Percentiles rank a stretch among this genome's conserved stretches.
Conservation (phyloP, 805 yeast genomes). For the Yamadazyma sp. region DNA sequence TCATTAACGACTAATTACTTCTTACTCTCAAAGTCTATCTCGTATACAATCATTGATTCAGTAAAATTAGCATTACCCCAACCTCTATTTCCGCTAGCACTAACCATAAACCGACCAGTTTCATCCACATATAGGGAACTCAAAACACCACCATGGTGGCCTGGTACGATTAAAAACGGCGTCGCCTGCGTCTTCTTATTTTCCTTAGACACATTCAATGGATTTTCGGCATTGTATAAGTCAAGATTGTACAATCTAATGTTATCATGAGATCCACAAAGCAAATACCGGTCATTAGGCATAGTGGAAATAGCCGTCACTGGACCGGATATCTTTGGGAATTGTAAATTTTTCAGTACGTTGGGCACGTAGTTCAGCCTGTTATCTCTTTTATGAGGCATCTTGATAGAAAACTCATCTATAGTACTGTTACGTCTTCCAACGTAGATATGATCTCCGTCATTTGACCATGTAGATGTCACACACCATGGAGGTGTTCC, state of each 20-base stretch:
- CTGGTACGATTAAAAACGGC: constrained; percentile 90
- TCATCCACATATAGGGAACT: constrained; percentile 81
- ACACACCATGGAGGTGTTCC: constrained; percentile 93
- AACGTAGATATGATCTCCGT: constrained; percentile 75
- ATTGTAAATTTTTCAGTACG: constrained; percentile 59
- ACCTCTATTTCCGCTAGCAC: constrained; percentile 93
- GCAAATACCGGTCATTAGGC: constrained; percentile 75
- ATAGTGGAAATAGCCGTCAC: constrained; percentile 77
- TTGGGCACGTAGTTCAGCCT: constrained; percentile 32
- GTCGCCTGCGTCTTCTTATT: constrained; percentile 46
- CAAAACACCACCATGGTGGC: constrained; percentile 91
- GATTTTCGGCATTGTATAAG: constrained; percentile 35
- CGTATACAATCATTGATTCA: constrained; percentile 80
- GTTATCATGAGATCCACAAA: constrained; percentile 90
- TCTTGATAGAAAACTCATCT: constrained; percentile 68
- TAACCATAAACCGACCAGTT: constrained; percentile 80
- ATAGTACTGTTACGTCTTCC: constrained; percentile 90
- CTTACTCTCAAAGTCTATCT: constrained; percentile 49
- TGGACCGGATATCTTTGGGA: constrained; percentile 89
- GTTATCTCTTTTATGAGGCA: constrained; percentile 42
- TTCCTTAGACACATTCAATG: constrained; percentile 19
- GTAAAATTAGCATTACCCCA: constrained; percentile 82
- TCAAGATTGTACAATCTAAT: constrained; percentile 80
- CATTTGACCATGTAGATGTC: constrained; percentile 82
- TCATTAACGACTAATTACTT: too few relatives aligned